These are phyloP conservation scores for Nitzschia sp. DNA, from an alignment of 108 stramenopile species.

Conservation along the genomic window DNA sequence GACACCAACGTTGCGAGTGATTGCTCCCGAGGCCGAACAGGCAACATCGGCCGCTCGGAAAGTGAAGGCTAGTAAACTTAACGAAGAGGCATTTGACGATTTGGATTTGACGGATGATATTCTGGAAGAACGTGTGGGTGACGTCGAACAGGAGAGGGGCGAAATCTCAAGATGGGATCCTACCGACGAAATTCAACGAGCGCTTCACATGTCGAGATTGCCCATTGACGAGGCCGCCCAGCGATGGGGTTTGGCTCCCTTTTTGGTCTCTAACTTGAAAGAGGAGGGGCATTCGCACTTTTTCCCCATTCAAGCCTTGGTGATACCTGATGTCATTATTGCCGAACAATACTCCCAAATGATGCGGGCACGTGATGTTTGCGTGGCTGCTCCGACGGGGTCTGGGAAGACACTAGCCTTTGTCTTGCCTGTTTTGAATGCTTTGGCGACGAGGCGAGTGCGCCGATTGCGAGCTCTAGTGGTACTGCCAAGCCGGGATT, in stretches of 20 bases:
- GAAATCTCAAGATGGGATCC: constrained; percentile 22
- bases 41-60: constrained; percentile 34
- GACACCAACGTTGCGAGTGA: constrained; percentile 53
- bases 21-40: constrained; percentile 58
- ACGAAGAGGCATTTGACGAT: constrained; percentile 80
- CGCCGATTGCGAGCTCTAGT: constrained; percentile 87
- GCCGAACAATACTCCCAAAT: constrained; percentile 58
- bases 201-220: constrained; percentile 59
- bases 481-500: constrained; percentile 92
- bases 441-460: constrained; percentile 61
- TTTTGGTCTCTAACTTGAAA: constrained; percentile 67
- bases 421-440: constrained; percentile 82
- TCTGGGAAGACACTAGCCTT: constrained; percentile 89
- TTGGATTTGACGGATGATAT: constrained; percentile 58
- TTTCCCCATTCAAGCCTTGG: constrained; percentile 91
- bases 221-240: constrained; percentile 68
- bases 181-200: constrained; percentile 44
- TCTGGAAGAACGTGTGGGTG: constrained; percentile 27
- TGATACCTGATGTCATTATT: constrained; percentile 83
- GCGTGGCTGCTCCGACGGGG: constrained; percentile 90
- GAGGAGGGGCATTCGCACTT: constrained; percentile 72
- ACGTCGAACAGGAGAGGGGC: constrained; percentile 11
- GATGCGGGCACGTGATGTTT: constrained; percentile 67
- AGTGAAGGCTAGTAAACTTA: constrained; percentile 22
- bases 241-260: constrained; percentile 70